Evolutionary conservation across 2,329 filamentous ascomycete species (phyloP).

Genomic region (Trichothecium roseum): DNA sequence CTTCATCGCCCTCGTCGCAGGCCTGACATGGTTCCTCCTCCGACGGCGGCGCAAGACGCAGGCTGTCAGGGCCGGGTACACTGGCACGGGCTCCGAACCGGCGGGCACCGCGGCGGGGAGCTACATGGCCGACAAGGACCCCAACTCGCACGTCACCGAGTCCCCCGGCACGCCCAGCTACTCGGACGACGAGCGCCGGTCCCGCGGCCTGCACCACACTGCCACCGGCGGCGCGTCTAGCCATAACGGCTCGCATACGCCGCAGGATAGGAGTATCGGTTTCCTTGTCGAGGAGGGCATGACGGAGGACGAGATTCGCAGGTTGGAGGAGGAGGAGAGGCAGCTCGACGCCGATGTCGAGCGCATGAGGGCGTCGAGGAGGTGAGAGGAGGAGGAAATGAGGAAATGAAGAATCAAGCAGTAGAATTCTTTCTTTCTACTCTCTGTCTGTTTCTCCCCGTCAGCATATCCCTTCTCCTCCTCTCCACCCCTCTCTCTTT

Average conservation of each 20-base stretch:
- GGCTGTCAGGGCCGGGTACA: conserved; percentile 9
- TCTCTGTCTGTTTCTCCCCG: too few species aligned
- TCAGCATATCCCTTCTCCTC: too few species aligned
- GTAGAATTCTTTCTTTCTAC: too few species aligned
- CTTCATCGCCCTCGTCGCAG: conserved; percentile 26
- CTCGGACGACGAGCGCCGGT: conserved; percentile 26
- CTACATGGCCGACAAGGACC: conserved; percentile 35
- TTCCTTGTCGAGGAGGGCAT: conserved; percentile 51
- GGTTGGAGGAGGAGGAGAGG: conserved; percentile 47
- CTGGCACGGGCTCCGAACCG: conserved; percentile 7
- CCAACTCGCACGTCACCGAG: conserved; percentile 22
- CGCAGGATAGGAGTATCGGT: conserved; percentile 24
- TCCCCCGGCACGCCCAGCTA: conserved; percentile 29
- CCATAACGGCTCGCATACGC: not conserved
- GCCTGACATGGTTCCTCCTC: conserved; percentile 31
- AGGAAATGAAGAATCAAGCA: too few species aligned
- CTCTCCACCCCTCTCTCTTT: too few species aligned
- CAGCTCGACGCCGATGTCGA: conserved; percentile 47
- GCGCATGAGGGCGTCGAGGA: conserved; percentile 16
- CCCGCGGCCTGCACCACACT: conserved; percentile 2
- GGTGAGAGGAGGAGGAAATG: too few species aligned
- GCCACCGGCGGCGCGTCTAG: not conserved
- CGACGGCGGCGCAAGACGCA: conserved; percentile 23
- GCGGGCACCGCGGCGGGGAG: conserved; percentile 19
- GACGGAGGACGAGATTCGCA: conserved; percentile 44